Conservation (phyloP, 306 rosid genomes). For the Leucaena leucocephala region DNA sequence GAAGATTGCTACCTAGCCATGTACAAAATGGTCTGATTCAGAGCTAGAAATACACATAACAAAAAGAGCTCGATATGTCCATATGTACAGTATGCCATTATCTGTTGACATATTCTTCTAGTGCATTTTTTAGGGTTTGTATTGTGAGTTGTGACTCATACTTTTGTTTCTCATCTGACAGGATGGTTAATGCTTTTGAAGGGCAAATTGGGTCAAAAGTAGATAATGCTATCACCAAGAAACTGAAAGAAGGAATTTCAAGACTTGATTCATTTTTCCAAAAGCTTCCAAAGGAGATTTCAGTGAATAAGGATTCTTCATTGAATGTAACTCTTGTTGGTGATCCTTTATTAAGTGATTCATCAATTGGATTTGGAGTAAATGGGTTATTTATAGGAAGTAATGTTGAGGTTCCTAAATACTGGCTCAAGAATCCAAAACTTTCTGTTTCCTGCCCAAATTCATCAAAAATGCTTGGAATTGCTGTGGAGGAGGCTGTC, state of each 20-base stretch:
- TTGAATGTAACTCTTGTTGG: constrained; percentile 73
- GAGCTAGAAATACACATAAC: neutral
- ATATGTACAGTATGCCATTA: neutral
- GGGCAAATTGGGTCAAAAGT: constrained; percentile 73
- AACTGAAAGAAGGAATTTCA: constrained; percentile 68
- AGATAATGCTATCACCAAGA: constrained; percentile 66
- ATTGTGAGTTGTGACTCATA: constrained; percentile 30
- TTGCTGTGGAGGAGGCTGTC: constrained; percentile 78
- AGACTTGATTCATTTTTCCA: constrained; percentile 70
- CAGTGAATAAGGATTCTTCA: constrained; percentile 65
- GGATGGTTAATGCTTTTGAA: constrained; percentile 86
- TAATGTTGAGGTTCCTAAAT: constrained; percentile 35
- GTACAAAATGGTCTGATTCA: neutral
- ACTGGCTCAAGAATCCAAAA: constrained; percentile 39
- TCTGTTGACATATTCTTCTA: constrained; percentile 19
- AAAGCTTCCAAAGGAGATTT: constrained; percentile 78
- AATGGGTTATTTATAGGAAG: constrained; percentile 70
- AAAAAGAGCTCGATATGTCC: neutral
- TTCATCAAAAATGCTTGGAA: constrained; percentile 84
- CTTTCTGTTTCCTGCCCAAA: constrained; percentile 55
- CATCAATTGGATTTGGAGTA: constrained; percentile 76
- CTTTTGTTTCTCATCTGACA: constrained; percentile 45
- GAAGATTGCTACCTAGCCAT: neutral
- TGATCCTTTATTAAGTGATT: constrained; percentile 60
- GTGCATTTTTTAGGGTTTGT: constrained; percentile 18